Evolutionary conservation across 331 rosid species (phyloP), one percentile per base, ranked within the genome.

Genomic region (Phaseolus coccineus): DNA sequence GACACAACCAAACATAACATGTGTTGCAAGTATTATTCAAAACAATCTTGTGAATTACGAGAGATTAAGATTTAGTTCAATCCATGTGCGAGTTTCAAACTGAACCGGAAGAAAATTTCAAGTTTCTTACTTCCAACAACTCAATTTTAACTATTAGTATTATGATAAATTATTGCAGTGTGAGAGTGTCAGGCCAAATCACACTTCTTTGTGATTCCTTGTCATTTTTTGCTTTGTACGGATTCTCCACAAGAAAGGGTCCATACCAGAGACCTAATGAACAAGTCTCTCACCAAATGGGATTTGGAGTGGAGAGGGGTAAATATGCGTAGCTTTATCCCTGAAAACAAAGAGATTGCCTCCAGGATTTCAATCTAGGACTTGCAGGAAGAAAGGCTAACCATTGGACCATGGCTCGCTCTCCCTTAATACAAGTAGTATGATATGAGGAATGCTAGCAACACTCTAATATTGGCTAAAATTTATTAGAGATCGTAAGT

Each of bases 81-180:
- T 42, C 40, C 62, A 42, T 53, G 63, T 33, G 74, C 42, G 13
- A 46, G 3, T 42, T 33, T 66, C 76, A 74, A 74, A 74, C 19
- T 30, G 42, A 55, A 69, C 72, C 77, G 62, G 40, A 79, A 2
- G 55, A 61, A 19, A 78, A 27, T 31, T 71, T 79, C 12, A 27
- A 61, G 6, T 50, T 24, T n/a, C 46, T 14, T 13, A 3, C 35
- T 22, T 69, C 53, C 61, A 15, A 57, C 25, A 58, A 33, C 47
- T 46, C 24, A 25, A 68, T 1, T 31, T 44, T 44, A 44, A 40
- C 3, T 0, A 40, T 19, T 19, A 40, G 46, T 40, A 40, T 40
- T 22, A 51, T 15, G 63, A 19, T 5, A 30, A 59, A 30, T 62
- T 15, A 10, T 31, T 51, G 55, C 68, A 56, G 39, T 14, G 35